Evolutionary conservation across 257 asterid species (phyloP).

Genomic region (Fraxinus cuspidata): DNA sequence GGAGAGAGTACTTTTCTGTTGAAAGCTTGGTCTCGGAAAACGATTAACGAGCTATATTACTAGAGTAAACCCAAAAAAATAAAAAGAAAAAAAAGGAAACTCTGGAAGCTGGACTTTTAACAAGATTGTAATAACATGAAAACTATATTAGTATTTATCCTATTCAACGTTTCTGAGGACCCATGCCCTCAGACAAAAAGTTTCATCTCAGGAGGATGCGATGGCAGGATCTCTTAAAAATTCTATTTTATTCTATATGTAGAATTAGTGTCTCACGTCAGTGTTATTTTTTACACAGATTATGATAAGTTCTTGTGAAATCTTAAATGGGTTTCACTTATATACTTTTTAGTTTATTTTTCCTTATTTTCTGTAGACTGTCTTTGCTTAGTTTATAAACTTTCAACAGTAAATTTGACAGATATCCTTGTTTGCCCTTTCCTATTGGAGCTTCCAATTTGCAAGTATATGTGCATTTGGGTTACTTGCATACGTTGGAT

Average conservation of each 20-base stretch:
- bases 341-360: background rate
- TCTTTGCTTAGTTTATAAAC: conserved; percentile 46
- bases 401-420: conserved; percentile 57
- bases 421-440: conserved; percentile 88
- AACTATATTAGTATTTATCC: background rate
- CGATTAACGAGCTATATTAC: background rate
- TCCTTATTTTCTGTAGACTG: conserved; percentile 13
- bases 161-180: background rate
- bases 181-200: background rate
- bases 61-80: background rate
- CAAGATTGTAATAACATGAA: background rate
- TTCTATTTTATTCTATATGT: background rate
- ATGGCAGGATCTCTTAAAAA: background rate
- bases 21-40: background rate
- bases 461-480: conserved; percentile 98
- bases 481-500: conserved; percentile 91
- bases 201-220: background rate
- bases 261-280: background rate
- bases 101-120: background rate
- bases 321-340: background rate
- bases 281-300: background rate
- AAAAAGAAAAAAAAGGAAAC: background rate
- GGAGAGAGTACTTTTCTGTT: background rate
- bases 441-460: conserved; percentile 98
- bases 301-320: background rate